Percentiles rank a stretch among this genome's conserved stretches.
phyloP scores from a whole-genome alignment of 1,284 basidiomycete species.

The Leccinum angustisporum region DNA sequence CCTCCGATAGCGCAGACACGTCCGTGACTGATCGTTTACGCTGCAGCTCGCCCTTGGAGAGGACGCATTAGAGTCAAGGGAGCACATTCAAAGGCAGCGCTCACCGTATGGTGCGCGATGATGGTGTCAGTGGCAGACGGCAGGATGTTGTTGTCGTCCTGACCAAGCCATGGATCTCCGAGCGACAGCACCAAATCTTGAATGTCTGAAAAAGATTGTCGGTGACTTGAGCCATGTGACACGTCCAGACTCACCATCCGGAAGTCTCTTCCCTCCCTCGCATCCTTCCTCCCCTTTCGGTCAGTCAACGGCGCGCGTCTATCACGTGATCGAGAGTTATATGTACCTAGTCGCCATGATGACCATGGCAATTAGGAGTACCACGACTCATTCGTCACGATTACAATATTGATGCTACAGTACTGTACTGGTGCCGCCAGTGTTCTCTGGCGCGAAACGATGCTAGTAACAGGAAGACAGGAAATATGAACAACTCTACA shows the following conservation, averaged over 20 bases:
- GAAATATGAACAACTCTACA: neutral
- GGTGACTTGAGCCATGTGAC: neutral
- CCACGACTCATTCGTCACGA: no score
- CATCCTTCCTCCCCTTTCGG: constrained; percentile 50
- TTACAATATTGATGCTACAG: neutral
- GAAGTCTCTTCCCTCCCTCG: constrained; percentile 61
- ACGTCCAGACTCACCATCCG: constrained; percentile 53
- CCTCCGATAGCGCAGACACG: constrained; percentile 61
- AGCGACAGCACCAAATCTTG: constrained; percentile 76
- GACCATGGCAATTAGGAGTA: no score
- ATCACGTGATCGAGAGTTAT: constrained; percentile 30
- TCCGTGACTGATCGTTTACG: constrained; percentile 62
- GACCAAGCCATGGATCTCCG: constrained; percentile 57
- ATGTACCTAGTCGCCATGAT: neutral
- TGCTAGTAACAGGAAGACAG: constrained; percentile 6
- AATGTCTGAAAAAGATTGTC: constrained; percentile 51
- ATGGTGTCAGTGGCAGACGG: constrained; percentile 40
- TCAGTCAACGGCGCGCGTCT: neutral
- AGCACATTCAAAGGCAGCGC: constrained; percentile 23
- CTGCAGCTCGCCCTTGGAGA: constrained; percentile 41
- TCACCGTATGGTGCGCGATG: constrained; percentile 43
- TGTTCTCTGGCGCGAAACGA: no score
- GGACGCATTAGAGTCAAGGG: constrained; percentile 12
- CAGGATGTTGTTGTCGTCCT: constrained; percentile 43
- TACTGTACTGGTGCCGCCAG: neutral